A percentile compares a stretch with the other conserved stretches of the same genome.
Evolutionary conservation across 176 grass and related monocot species (phyloP).

Genomic region (Oryza longistaminata): DNA sequence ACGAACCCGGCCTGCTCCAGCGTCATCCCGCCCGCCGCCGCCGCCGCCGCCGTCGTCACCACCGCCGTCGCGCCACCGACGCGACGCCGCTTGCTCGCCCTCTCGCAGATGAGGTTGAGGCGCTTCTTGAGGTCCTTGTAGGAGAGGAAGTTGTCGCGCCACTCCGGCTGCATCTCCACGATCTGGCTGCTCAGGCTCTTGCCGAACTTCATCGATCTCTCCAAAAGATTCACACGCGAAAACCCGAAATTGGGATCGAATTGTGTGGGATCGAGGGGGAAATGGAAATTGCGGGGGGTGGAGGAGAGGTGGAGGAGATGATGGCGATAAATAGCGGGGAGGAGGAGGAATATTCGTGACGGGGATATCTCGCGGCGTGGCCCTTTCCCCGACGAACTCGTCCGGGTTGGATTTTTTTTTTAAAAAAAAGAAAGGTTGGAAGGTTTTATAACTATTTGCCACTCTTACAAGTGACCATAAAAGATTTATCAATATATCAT

Average conservation of each 20-base stretch:
- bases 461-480: no score
- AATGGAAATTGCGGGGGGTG: no score
- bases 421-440: no score
- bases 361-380: not conserved
- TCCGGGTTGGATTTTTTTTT: no score
- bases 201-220: slow-evolving; percentile 76
- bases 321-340: not conserved
- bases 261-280: not conserved
- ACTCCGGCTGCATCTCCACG: slow-evolving; percentile 94
- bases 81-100: slow-evolving; percentile 41
- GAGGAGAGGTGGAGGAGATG: not conserved
- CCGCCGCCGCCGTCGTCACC: no score
- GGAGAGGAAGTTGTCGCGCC: slow-evolving; percentile 93
- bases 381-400: not conserved
- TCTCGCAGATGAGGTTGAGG: slow-evolving; percentile 66
- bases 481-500: no score
- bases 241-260: not conserved
- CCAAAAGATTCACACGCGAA: not conserved
- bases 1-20: slow-evolving; percentile 60
- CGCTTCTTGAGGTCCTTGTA: slow-evolving; percentile 98
- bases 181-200: slow-evolving; percentile 96
- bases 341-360: not conserved
- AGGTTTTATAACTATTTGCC: no score
- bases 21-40: slow-evolving; percentile 7
- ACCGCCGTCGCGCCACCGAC: not conserved